phyloP scores from a whole-genome alignment of 225 moss, liverwort and hornwort genomes.

The Straminergon stramineum region DNA sequence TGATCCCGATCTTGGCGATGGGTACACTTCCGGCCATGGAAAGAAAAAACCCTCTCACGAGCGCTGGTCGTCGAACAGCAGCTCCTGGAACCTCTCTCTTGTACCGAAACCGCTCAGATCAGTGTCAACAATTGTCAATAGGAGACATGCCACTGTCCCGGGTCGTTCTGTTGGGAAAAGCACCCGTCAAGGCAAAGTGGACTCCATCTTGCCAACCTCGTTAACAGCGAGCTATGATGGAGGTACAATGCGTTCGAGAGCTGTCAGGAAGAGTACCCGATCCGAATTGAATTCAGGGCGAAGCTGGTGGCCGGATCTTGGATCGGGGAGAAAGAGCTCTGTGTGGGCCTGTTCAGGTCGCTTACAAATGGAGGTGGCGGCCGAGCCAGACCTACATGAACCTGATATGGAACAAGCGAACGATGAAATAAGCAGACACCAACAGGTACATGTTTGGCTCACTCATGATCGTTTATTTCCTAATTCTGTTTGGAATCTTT shows the following conservation, averaged over 20 bases:
- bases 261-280: neutral
- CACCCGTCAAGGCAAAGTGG: slow-evolving; percentile 5
- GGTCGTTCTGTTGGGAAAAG: neutral
- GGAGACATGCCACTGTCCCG: slow-evolving; percentile 19
- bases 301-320: slow-evolving; percentile 36
- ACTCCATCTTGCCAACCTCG: slow-evolving; percentile 8
- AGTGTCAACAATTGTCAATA: slow-evolving; percentile 30
- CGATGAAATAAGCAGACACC: neutral
- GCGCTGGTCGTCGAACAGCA: slow-evolving; percentile 51
- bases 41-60: slow-evolving; percentile 42
- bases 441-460: slow-evolving; percentile 3
- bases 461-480: neutral
- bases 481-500: neutral
- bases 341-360: slow-evolving; percentile 13
- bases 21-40: slow-evolving; percentile 4
- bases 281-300: slow-evolving; percentile 30
- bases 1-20: slow-evolving; percentile 13
- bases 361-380: slow-evolving; percentile 32
- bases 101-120: slow-evolving; percentile 39
- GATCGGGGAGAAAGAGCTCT: slow-evolving; percentile 22
- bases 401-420: slow-evolving; percentile 44
- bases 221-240: slow-evolving; percentile 33
- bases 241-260: slow-evolving; percentile 6
- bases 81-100: slow-evolving; percentile 46
- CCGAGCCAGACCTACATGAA: slow-evolving; percentile 36